Evolutionary conservation across 2,329 filamentous ascomycete species (phyloP).

Genomic region (Ascocoryne sarcoides): DNA sequence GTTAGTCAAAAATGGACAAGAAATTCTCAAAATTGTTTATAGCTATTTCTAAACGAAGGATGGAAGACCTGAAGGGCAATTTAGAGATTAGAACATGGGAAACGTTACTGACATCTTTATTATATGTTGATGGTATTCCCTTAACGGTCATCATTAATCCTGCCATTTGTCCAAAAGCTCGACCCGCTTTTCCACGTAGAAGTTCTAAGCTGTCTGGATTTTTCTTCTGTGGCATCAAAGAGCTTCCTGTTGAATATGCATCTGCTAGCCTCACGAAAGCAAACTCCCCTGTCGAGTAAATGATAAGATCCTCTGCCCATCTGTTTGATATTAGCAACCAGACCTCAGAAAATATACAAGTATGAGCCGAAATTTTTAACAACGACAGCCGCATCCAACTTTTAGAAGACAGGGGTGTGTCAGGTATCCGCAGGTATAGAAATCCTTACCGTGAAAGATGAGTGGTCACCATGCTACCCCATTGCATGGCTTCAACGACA

Average conservation of each 20-base stretch:
- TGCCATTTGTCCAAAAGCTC: constrained; percentile 72
- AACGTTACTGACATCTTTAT: constrained; percentile 55
- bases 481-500: constrained; percentile 72
- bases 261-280: constrained; percentile 68
- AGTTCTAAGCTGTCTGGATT: constrained; percentile 68
- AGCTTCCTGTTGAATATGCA: constrained; percentile 67
- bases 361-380: too few relatives aligned
- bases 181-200: constrained; percentile 67
- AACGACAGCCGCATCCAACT: too few relatives aligned
- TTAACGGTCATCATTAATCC: constrained; percentile 66
- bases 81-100: too few relatives aligned
- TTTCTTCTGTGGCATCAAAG: constrained; percentile 55
- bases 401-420: too few relatives aligned
- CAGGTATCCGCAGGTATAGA: too few relatives aligned
- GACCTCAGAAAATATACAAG: too few relatives aligned
- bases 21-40: too few relatives aligned
- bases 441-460: constrained; percentile 57
- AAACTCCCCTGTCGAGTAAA: constrained; percentile 64
- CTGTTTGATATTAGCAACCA: too few relatives aligned
- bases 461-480: constrained; percentile 68
- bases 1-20: constrained; percentile 5
- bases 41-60: too few relatives aligned
- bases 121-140: constrained; percentile 69
- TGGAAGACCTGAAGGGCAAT: too few relatives aligned
- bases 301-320: constrained; percentile 79